Evolutionary conservation across 495 filamentous ascomycete species (phyloP), one percentile per base, ranked within the genome.

Genomic region (Hypomontagnella monticulosa): DNA sequence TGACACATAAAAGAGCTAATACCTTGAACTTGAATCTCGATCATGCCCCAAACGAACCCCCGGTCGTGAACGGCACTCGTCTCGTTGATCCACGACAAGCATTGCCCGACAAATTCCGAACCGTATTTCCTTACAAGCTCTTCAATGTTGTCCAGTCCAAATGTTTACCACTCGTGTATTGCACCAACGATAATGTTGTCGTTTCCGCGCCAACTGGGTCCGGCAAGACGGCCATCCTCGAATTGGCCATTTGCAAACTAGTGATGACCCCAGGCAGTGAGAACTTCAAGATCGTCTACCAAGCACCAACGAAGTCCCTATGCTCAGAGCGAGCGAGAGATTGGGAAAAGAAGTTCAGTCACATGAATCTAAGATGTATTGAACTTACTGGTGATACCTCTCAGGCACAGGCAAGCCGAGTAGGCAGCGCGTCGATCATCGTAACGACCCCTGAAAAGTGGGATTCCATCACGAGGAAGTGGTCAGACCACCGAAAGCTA

Each of bases 381-480:
- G 93, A 97, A 73, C 80, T 98, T 56, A 99, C 95, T 0, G 95
- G 95, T 10, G 95, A 99, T 75, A 97, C 94, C 0, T 91, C 93
- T 43, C 80, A 87, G 54, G 76, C 79, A 1, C 89, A 97, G 66
- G 80, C 97, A 58, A 81, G 80, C 42, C 87, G 83, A 59, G 90
- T 97, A 10, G 89, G 93, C 52, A 87, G 79, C 67, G 94, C 93
- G 34, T 90, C 89, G 50, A 93, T 99, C 57, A 97, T 99, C 58
- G 88, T 99, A 48, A 98, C 95, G 0, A 99, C 95, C 0, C 95
- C 95, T 0, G 95, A 99, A 75, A 99, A 99, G 73, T 99, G 95
- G 95, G 95, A 99, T 75, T 96, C 92, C 59, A 90, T 99, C 75
- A 99, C 95, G 1, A 84, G 95, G 30, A 95, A 93, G 75, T 99